phyloP scores from a whole-genome alignment of 805 yeast genomes.

The Kodamaea restingae region DNA sequence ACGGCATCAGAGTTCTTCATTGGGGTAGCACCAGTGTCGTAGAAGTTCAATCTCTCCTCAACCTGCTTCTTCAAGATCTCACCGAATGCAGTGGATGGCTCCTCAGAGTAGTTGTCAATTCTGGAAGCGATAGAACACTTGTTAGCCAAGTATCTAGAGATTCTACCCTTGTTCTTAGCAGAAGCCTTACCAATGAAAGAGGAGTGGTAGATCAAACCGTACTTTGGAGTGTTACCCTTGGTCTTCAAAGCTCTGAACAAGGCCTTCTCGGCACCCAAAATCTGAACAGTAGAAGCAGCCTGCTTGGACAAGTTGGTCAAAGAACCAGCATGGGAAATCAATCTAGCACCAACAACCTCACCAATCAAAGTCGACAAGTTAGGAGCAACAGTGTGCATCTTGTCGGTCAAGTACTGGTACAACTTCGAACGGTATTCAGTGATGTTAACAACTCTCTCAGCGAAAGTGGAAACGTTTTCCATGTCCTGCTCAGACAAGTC shows the following conservation, averaged over 20 bases:
- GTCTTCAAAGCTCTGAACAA: conserved; percentile 94
- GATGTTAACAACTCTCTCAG: conserved; percentile 87
- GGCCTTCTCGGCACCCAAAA: conserved; percentile 96
- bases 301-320: conserved; percentile 93
- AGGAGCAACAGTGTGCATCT: conserved; percentile 98
- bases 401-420: conserved; percentile 83
- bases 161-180: conserved; percentile 97
- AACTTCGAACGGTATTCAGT: conserved; percentile 85
- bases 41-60: conserved; percentile 93
- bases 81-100: conserved; percentile 88
- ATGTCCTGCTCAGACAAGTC: conserved; percentile 93
- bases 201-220: conserved; percentile 93
- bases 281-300: conserved; percentile 99
- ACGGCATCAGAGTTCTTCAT: conserved; percentile 95
- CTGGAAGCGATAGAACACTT: conserved; percentile 98
- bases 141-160: conserved; percentile 96
- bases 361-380: conserved; percentile 95
- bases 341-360: conserved; percentile 97
- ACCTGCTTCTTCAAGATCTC: conserved; percentile 90
- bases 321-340: conserved; percentile 98
- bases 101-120: conserved; percentile 95
- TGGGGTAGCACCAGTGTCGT: conserved; percentile 95
- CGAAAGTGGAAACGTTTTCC: conserved; percentile 86
- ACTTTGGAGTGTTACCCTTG: conserved; percentile 94
- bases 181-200: conserved; percentile 92